These are phyloP conservation scores for Neonectria faginata DNA, from an alignment of 2,329 filamentous ascomycete species.

Conservation along the genomic window DNA sequence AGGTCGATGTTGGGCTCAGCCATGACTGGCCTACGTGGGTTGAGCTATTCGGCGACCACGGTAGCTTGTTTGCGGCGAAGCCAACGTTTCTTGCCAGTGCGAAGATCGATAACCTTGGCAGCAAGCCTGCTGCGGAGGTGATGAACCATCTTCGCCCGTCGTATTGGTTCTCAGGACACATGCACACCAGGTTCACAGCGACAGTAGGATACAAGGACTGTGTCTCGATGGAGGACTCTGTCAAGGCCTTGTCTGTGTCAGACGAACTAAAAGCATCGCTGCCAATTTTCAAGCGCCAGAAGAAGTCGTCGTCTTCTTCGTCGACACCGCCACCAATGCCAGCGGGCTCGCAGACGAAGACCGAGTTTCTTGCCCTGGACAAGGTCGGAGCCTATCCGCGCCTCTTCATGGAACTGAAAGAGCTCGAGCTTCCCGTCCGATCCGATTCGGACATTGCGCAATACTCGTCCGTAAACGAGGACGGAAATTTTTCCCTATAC, in stretches of 20 bases:
- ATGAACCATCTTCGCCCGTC: conserved; percentile 82
- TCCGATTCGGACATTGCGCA: conserved; percentile 11
- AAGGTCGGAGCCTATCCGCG: conserved; percentile 88
- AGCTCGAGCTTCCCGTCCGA: conserved; percentile 53
- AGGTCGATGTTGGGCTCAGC: conserved; percentile 88
- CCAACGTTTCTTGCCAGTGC: conserved; percentile 81
- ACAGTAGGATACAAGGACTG: conserved; percentile 63
- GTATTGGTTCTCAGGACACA: conserved; percentile 92
- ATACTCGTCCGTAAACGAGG: conserved; percentile 54
- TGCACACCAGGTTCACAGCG: conserved; percentile 88
- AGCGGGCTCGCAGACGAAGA: conserved; percentile 76
- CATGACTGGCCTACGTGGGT: conserved; percentile 94
- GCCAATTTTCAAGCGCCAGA: conserved; percentile 11
- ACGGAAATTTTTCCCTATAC: conserved; percentile 60
- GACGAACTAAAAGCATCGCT: conserved; percentile 15
- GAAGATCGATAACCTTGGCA: conserved; percentile 80
- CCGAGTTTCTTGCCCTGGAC: conserved; percentile 88
- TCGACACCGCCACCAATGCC: conserved; percentile 62
- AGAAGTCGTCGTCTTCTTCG: background rate
- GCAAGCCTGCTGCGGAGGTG: conserved; percentile 79
- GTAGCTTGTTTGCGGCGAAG: conserved; percentile 77
- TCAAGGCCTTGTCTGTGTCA: conserved; percentile 2
- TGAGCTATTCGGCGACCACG: conserved; percentile 79
- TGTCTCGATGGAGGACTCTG: conserved; percentile 31
- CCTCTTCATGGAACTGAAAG: conserved; percentile 74